A percentile compares a stretch with the other conserved stretches of the same genome.
Evolutionary conservation across 208 protist species (phyloP).

Genomic region (Naegleria lovaniensis): DNA sequence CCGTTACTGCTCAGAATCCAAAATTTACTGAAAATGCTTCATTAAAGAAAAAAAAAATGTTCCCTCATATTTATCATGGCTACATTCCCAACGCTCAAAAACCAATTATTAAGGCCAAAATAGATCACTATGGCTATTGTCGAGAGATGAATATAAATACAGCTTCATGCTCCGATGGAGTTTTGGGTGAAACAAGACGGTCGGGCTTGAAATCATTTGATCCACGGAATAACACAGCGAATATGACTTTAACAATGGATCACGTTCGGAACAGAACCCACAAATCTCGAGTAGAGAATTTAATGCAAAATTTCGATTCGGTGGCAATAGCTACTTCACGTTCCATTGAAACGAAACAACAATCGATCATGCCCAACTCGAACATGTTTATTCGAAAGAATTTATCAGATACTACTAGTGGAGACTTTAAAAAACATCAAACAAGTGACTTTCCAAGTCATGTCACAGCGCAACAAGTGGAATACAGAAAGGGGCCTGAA

Average conservation of each 20-base stretch:
- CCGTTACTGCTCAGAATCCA: too few relatives aligned
- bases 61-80: neutral
- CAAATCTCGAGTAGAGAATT: neutral
- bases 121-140: neutral
- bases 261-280: neutral
- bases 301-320: neutral
- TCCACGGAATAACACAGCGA: neutral
- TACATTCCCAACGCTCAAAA: neutral
- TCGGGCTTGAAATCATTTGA: neutral
- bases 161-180: too few relatives aligned
- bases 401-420: neutral
- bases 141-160: neutral
- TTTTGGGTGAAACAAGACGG: too few relatives aligned
- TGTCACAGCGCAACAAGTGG: neutral
- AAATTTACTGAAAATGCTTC: too few relatives aligned
- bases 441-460: neutral
- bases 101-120: neutral
- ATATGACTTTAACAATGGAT: neutral
- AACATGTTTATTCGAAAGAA: neutral
- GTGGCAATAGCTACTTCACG: neutral
- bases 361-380: neutral
- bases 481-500: neutral
- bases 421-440: neutral
- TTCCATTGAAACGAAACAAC: neutral
- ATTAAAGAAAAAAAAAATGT: slow-evolving; percentile 7